A percentile compares a stretch with the other conserved stretches of the same genome.
Conservation (phyloP, 305 asterid genomes). For the Fraxinus sp. region DNA sequence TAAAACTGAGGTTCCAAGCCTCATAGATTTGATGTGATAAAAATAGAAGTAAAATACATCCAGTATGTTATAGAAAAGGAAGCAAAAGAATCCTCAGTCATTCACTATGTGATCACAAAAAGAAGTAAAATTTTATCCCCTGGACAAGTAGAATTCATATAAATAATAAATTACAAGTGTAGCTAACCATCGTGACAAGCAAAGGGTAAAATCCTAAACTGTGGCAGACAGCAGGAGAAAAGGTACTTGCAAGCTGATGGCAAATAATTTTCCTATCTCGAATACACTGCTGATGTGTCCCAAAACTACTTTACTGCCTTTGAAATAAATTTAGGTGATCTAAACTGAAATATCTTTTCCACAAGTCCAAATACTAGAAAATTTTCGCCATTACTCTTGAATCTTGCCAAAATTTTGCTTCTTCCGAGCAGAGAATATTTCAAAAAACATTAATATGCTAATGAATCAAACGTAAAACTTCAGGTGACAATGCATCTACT, state of each 20-base stretch:
- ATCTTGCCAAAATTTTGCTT: not conserved
- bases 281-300: not conserved
- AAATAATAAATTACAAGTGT: not conserved
- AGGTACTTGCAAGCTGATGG: not conserved
- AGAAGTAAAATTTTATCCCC: not conserved
- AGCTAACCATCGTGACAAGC: not conserved
- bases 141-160: not conserved
- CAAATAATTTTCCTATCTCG: not conserved
- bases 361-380: not conserved
- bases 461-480: not conserved
- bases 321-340: not conserved
- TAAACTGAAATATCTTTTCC: not conserved
- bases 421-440: not conserved
- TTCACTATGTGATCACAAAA: not conserved
- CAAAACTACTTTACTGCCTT: not conserved
- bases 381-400: not conserved
- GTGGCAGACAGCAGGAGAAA: not conserved
- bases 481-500: not conserved
- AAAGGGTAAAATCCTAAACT: not conserved
- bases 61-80: not conserved
- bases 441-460: not conserved
- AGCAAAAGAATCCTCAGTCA: not conserved
- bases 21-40: not conserved
- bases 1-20: not conserved
- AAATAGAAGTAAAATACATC: not conserved